Evolutionary conservation across 2,329 filamentous ascomycete genomes (phyloP), one percentile per base, ranked within the genome.

Genomic region (Metarhizium sp.): DNA sequence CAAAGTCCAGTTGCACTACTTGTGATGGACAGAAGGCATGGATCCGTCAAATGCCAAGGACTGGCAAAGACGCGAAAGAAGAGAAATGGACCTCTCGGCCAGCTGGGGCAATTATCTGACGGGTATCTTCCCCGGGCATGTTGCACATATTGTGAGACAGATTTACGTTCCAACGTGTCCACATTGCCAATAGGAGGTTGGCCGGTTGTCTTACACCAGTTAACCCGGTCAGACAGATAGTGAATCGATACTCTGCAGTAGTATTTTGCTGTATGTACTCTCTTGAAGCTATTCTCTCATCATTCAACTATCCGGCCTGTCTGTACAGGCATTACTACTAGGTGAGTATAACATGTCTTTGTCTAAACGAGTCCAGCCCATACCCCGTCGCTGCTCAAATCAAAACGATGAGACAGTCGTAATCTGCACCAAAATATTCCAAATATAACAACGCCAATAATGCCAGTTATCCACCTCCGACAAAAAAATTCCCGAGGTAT

Each of bases 371-470:
- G 30, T 48, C 40, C 40, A 30, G 29, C 25, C 36, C 53, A 30
- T 43, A 6, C 36, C 53, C n/a, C 54, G 18, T 47, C 25, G 43
- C 47, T 48, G 38, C 18, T 25, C 29, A 59, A 53, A 53, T 14
- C 55, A 46, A 55, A 58, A 32, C 50, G 48, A 16, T 38, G 18
- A 36, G 20, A 10, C 18, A 51, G 49, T 7, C 45, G 14, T 48
- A 48, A 29, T 13, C 14, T 32, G 29, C 46, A 52, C 16, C 47
- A 34, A 30, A 38, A 48, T 13, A 55, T 20, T 52, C 51, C 29
- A 32, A 48, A 29, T 18, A 54, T 42, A 57, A 6, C 55, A 67
- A 66, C 64, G 65, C 65, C 64, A 61, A 59, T 55, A 61, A 66
- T 67, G 65, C 63, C 63, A 56, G 53, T 57, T 56, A 57, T 60